phyloP scores from a whole-genome alignment of 2,329 filamentous ascomycete species.

The Dothistroma septosporum region DNA sequence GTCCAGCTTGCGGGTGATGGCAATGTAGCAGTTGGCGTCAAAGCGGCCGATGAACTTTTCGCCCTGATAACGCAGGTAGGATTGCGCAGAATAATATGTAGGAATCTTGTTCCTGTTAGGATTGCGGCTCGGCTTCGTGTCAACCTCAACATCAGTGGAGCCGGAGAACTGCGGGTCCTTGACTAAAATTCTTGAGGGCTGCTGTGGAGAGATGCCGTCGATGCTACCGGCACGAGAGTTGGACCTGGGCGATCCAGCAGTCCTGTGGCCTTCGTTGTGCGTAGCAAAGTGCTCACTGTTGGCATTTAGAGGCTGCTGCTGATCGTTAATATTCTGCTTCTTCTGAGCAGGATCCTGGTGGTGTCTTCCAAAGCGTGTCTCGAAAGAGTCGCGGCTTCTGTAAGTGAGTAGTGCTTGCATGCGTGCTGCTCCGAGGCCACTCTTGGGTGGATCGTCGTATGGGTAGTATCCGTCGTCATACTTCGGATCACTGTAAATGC shows the following conservation, averaged over 20 bases:
- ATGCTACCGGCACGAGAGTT: slow-evolving; percentile 20
- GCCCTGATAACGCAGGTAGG: slow-evolving; percentile 93
- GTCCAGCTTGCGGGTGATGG: slow-evolving; percentile 95
- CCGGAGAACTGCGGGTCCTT: slow-evolving; percentile 48
- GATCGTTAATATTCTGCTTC: slow-evolving; percentile 73
- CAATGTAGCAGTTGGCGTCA: slow-evolving; percentile 98
- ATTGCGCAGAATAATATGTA: slow-evolving; percentile 97
- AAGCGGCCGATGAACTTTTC: slow-evolving; percentile 96
- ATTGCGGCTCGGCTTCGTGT: slow-evolving; percentile 18
- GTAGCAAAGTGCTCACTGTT: slow-evolving; percentile 49
- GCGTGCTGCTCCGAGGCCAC: slow-evolving; percentile 85
- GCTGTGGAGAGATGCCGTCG: slow-evolving; percentile 15
- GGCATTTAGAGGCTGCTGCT: slow-evolving; percentile 45
- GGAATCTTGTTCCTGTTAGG: slow-evolving; percentile 41
- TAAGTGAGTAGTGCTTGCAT: slow-evolving; percentile 97
- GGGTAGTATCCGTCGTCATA: slow-evolving; percentile 96
- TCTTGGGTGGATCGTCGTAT: slow-evolving; percentile 78
- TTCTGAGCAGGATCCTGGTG: slow-evolving; percentile 74
- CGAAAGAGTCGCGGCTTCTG: slow-evolving; percentile 93
- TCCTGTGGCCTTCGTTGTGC: slow-evolving; percentile 51
- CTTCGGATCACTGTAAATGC: slow-evolving; percentile 96
- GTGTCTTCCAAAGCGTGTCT: slow-evolving; percentile 90
- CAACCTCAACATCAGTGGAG: slow-evolving; percentile 35
- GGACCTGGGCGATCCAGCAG: slow-evolving; percentile 45
- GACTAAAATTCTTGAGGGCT: slow-evolving; percentile 25